Conservation (phyloP, 441 rosid species). For the Aleurites moluccanus region DNA sequence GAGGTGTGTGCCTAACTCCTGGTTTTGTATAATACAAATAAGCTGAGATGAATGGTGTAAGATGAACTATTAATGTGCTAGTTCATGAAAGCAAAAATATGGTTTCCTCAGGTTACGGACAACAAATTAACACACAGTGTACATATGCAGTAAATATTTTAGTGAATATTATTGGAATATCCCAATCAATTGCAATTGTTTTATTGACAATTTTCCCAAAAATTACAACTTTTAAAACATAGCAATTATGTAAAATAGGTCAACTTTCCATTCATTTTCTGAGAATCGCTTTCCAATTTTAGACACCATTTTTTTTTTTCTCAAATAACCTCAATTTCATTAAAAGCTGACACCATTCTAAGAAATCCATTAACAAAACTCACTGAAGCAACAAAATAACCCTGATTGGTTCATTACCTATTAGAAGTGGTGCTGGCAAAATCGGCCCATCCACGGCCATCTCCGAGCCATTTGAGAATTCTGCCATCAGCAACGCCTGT, state of each 20-base stretch:
- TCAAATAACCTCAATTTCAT: background rate
- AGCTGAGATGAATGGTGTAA: background rate
- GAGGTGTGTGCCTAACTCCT: background rate
- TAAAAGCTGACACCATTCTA: background rate
- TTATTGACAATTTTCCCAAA: no score
- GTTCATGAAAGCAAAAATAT: background rate
- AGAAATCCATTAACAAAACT: background rate
- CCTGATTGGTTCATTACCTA: slow-evolving; percentile 29
- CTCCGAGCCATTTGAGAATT: slow-evolving; percentile 65
- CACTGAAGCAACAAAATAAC: background rate
- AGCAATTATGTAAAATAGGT: background rate
- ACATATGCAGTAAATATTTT: background rate
- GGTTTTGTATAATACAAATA: background rate
- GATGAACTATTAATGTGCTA: background rate
- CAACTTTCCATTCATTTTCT: background rate
- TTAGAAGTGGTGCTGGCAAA: slow-evolving; percentile 53
- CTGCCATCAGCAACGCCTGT: slow-evolving; percentile 69
- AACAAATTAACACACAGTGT: background rate
- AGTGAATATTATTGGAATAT: background rate
- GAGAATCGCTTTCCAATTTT: background rate
- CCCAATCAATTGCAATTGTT: background rate
- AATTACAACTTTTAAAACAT: background rate
- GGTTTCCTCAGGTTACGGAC: background rate
- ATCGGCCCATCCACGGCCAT: slow-evolving; percentile 51
- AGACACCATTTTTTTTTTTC: background rate